Evolutionary conservation across 2,329 filamentous ascomycete genomes (phyloP).

Genomic region (Talaromyces sp.): DNA sequence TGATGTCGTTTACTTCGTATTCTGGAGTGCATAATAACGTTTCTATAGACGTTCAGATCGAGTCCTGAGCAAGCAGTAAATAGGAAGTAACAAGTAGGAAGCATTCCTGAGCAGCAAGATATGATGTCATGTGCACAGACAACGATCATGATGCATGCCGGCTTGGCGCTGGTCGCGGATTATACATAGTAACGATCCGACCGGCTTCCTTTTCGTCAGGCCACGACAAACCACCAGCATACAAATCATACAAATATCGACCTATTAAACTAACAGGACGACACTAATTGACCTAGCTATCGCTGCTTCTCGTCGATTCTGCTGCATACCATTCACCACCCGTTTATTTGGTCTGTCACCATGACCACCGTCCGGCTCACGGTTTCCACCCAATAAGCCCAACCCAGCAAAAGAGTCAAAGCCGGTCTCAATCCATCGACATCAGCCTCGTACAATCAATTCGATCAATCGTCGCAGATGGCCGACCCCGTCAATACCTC

Average conservation of each 20-base stretch:
- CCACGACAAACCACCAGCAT: background rate
- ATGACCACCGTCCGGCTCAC: background rate
- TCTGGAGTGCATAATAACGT: no score
- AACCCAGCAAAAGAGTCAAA: background rate
- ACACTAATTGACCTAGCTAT: background rate
- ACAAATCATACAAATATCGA: background rate
- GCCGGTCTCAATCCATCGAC: background rate
- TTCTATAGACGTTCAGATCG: no score
- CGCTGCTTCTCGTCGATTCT: background rate
- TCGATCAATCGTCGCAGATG: conserved; percentile 23
- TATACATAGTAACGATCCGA: background rate
- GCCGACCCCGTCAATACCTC: conserved; percentile 26
- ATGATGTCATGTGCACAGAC: background rate
- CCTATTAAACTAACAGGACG: background rate
- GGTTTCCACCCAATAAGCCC: background rate
- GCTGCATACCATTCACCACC: background rate
- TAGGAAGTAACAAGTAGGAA: no score
- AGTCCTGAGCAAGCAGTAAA: no score
- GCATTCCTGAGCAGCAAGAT: background rate
- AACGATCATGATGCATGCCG: background rate
- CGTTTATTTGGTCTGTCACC: background rate
- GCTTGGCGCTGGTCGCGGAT: background rate
- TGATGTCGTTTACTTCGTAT: background rate
- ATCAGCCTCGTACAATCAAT: background rate
- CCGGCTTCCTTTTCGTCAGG: background rate